Evolutionary conservation across 176 grass and related monocot species (phyloP).

Genomic region (Oryza australiensis): DNA sequence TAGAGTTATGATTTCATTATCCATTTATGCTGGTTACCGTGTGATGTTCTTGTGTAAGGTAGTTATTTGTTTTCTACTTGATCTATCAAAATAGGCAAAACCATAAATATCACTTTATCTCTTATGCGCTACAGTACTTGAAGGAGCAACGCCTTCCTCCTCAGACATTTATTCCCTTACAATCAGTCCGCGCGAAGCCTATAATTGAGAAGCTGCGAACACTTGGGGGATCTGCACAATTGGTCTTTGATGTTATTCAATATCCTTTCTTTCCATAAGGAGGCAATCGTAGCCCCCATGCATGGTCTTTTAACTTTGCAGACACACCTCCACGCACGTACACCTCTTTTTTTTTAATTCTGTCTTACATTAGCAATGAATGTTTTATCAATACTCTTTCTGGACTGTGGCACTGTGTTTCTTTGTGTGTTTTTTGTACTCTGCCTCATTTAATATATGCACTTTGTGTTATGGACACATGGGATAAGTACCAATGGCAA

Average conservation of each 20-base stretch:
- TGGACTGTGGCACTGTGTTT: not conserved
- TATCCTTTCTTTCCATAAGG: constrained; percentile 64
- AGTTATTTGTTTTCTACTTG: not conserved
- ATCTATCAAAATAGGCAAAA: not conserved
- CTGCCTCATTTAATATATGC: not conserved
- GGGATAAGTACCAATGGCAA: too few relatives aligned
- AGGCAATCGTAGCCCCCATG: not conserved
- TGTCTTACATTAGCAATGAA: not conserved
- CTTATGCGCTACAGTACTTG: constrained; percentile 77
- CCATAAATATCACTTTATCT: constrained; percentile 18
- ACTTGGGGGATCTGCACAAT: constrained; percentile 82
- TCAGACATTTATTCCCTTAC: constrained; percentile 96
- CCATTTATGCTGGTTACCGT: constrained; percentile 4
- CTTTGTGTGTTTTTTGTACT: not conserved
- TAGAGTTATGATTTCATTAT: not conserved
- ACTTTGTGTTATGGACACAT: not conserved
- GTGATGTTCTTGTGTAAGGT: constrained; percentile 21
- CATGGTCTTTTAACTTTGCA: too few relatives aligned
- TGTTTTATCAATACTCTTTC: not conserved
- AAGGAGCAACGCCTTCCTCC: constrained; percentile 97
- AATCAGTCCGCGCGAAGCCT: constrained; percentile 83
- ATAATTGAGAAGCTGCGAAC: constrained; percentile 87
- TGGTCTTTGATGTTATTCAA: constrained; percentile 99
- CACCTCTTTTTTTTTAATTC: too few relatives aligned
- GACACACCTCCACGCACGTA: too few relatives aligned